Conservation (phyloP, 257 asterid genomes). For the Osmanthus fragrans region DNA sequence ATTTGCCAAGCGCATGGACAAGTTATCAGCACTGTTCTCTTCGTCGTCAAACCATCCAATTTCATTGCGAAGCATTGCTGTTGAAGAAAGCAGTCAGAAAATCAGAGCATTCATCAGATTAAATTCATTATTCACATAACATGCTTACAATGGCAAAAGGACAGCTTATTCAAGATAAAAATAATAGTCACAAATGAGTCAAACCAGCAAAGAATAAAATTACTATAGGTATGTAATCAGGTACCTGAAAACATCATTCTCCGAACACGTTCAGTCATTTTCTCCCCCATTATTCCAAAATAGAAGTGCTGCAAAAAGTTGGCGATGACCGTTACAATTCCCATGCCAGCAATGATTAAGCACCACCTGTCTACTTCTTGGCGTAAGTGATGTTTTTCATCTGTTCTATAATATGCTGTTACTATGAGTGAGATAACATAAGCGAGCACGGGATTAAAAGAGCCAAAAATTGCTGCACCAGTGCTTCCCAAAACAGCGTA, state of each 20-base stretch:
- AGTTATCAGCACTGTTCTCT: conserved; percentile 97
- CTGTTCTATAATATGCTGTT: conserved; percentile 72
- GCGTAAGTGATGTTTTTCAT: conserved; percentile 51
- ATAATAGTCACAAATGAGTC: not conserved
- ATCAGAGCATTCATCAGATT: conserved; percentile 9
- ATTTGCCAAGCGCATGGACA: conserved; percentile 98
- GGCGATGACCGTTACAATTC: conserved; percentile 89
- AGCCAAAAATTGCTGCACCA: conserved; percentile 97
- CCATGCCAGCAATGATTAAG: conserved; percentile 94
- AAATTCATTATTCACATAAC: not conserved
- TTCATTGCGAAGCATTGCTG: conserved; percentile 99
- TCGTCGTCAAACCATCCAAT: conserved; percentile 99
- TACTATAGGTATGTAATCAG: conserved; percentile 14
- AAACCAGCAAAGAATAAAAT: conserved; percentile 4
- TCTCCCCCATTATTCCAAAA: conserved; percentile 99
- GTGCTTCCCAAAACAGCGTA: conserved; percentile 96
- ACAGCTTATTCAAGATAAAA: conserved; percentile 7
- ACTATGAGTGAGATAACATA: conserved; percentile 87
- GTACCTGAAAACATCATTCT: conserved; percentile 99
- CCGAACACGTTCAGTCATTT: conserved; percentile 99
- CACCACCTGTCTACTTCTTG: conserved; percentile 88
- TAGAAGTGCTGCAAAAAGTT: conserved; percentile 98
- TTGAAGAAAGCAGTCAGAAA: conserved; percentile 17
- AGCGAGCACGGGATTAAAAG: conserved; percentile 93
- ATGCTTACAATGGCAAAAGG: conserved; percentile 12